Base-by-base conservation (phyloP, 2,329 filamentous ascomycete genomes). In the Pseudogymnoascus sp. region DNA sequence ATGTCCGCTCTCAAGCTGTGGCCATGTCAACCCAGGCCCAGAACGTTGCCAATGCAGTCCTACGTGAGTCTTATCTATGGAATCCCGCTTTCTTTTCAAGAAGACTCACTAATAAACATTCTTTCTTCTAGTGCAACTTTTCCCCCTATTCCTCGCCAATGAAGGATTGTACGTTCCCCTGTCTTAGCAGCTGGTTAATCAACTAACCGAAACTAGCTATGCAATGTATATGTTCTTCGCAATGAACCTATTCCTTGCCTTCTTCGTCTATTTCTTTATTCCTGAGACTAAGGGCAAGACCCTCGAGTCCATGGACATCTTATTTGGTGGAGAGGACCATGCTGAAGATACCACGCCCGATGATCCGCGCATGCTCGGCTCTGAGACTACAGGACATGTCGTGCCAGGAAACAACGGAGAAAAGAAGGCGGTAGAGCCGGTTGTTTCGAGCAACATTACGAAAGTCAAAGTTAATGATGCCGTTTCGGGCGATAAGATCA, bases 211-310 rank as follows among this genome's bases (percentile, higher is more conserved):
- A 7, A 62, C 65, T 61, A 65, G 59, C 21, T 62, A 62, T 29
- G 60, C 44, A 69, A 66, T 71, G 63, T 79, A 78, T 61, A 74
- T 79, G 60, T 72, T 79, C 60, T 79, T 78, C 60, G 76, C 75
- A 4, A 58, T 74, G 6, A 73, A 71, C 38, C 68, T 72, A 8
- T 27, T 55, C 9, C 48, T 55, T 33, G 48, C 48, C 8, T 66
- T 68, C 0, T 76, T 76, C 59, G 71, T 76, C 27, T 76, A 71
- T 67, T 68, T 67, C 36, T 74, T 72, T 51, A 73, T 72, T 13
- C 74, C 75, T 7, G 65, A 67, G 60, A 67, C 65, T 3, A 66
- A 66, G 48, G 65, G 65, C 36, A 67, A 66, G 62, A 66, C 65
- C 7, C 63, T 67, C 2, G 65, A 67, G 60, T 65, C 66, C 35